A percentile compares a stretch with the other conserved stretches of the same genome.
Conservation (phyloP, 208 protist genomes). For the Endotrypanum monterogeii region DNA sequence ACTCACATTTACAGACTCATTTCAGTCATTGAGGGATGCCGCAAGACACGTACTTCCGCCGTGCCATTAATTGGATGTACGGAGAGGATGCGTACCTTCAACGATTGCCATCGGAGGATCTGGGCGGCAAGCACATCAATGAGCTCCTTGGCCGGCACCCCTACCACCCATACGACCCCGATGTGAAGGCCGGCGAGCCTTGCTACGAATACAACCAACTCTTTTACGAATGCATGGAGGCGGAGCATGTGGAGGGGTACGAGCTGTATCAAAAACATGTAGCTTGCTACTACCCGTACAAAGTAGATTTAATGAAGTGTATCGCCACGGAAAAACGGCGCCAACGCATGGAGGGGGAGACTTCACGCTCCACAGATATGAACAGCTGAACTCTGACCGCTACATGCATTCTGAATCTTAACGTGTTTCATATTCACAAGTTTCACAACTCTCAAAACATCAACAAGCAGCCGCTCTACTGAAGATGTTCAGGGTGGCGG, state of each 20-base stretch:
- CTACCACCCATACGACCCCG: constrained; percentile 85
- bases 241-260: constrained; percentile 76
- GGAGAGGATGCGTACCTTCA: constrained; percentile 82
- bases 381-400: neutral
- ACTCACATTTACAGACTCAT: constrained; percentile 4
- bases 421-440: constrained; percentile 4
- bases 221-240: constrained; percentile 83
- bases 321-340: constrained; percentile 64
- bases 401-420: neutral
- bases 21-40: constrained; percentile 16
- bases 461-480: neutral
- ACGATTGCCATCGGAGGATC: constrained; percentile 49
- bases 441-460: neutral
- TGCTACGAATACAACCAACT: constrained; percentile 66
- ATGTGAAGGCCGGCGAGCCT: constrained; percentile 61
- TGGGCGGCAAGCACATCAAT: constrained; percentile 86
- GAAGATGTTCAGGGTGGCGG: neutral
- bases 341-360: constrained; percentile 26
- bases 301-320: constrained; percentile 90
- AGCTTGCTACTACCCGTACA: constrained; percentile 85
- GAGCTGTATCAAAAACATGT: constrained; percentile 89
- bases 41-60: constrained; percentile 81
- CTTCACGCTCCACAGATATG: neutral
- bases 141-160: constrained; percentile 84
- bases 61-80: constrained; percentile 88